phyloP scores from a whole-genome alignment of 2,329 filamentous ascomycete genomes.

The Xylariales sp. region DNA sequence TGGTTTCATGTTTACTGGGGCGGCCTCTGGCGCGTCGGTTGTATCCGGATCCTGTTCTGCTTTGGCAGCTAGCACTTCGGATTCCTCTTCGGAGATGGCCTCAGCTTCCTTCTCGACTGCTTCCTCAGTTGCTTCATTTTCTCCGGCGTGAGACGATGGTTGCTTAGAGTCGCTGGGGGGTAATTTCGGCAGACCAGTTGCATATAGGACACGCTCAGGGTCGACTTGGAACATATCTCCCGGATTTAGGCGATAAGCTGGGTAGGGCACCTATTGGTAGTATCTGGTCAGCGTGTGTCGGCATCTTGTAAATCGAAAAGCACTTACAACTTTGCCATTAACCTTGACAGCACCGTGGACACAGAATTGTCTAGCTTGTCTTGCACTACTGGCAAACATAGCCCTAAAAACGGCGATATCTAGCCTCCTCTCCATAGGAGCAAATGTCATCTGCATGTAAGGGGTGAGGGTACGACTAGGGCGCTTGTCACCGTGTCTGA shows the following conservation, averaged over 20 bases:
- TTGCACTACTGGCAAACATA: constrained; percentile 90
- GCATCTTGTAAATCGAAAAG: not conserved
- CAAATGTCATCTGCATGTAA: constrained; percentile 97
- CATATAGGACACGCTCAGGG: constrained; percentile 85
- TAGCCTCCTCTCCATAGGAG: constrained; percentile 87
- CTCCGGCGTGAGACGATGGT: constrained; percentile 24
- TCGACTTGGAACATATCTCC: constrained; percentile 99
- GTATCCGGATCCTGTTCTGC: constrained; percentile 55
- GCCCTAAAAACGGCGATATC: constrained; percentile 96
- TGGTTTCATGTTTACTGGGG: constrained; percentile 46
- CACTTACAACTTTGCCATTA: constrained; percentile 88
- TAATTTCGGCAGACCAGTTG: constrained; percentile 79
- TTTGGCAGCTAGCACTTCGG: constrained; percentile 42
- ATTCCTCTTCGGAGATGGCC: constrained; percentile 41
- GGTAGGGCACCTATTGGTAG: constrained; percentile 80
- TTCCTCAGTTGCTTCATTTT: constrained; percentile 40
- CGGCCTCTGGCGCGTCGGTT: constrained; percentile 46
- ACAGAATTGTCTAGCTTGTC: constrained; percentile 94
- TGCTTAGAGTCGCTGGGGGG: constrained; percentile 42
- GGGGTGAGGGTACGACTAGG: constrained; percentile 68
- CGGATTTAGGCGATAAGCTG: constrained; percentile 93
- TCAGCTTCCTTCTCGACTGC: constrained; percentile 40
- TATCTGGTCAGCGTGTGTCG: constrained; percentile 16
- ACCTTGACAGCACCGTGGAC: constrained; percentile 94
- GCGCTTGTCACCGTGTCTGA: constrained; percentile 12